Base-by-base conservation (phyloP, 495 filamentous ascomycete genomes). In the Penicillium angulare region DNA sequence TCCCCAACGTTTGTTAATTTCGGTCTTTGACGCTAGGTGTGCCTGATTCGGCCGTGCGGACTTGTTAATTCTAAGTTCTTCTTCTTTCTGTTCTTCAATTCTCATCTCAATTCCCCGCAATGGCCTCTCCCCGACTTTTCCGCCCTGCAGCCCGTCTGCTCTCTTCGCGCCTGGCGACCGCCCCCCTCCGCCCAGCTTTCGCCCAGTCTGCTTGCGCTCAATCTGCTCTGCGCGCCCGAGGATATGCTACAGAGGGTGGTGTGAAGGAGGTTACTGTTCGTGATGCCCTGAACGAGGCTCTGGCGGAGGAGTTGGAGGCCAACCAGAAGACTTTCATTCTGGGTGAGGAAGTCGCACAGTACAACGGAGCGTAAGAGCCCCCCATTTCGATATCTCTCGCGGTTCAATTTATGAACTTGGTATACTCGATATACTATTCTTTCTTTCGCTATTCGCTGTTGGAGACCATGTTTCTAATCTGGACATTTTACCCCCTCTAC, bases 281-380 rank as follows among this genome's bases (percentile, higher is more conserved):
- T 75, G 93, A 98, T 67, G 93, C 93, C 51, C 73, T 98, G 68
- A 98, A 98, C 71, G 93, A 98, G 73, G 93, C 93, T 35, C 84
- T 98, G 69, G 89, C 92, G 22, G 93, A 98, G 78, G 93, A 98
- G 80, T 79, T 98, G 72, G 93, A 97, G 80, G 65, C 72, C 68
- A 95, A 98, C 74, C 75, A 81, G 50, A 97, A 96, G 80, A 91
- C 96, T 52, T 97, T 95, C 77, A 78, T 98, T 58, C 67, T 98
- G 57, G 93, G 93, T 47, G 93, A 98, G 78, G 93, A 98, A 77
- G 95, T 98, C 53, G 93, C 93, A 60, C 93, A 98, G 75, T 98
- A 97, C 76, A 97, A 98, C 71, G 93, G 93, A 79, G 93, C 93
- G 81, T 86, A 73, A 71, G 83, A 71, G 32, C 44, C 43, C 43